These are phyloP conservation scores for Aspergillus sp. DNA, from an alignment of 2,329 filamentous ascomycete species.

Conservation along the genomic window DNA sequence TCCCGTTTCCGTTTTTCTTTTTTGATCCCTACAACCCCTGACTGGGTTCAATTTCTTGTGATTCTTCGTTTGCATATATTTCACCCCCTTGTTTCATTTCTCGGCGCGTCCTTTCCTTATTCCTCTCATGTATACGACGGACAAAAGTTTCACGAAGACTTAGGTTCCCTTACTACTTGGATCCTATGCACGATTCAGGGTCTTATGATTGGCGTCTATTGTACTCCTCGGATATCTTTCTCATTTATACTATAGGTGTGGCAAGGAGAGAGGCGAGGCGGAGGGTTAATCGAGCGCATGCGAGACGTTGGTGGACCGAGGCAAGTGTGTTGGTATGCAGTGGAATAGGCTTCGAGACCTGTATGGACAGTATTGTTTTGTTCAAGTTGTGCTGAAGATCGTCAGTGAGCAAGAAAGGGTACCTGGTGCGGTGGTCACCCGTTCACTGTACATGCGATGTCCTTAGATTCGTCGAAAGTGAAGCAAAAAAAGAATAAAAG, in stretches of 20 bases:
- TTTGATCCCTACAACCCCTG: slow-evolving; percentile 30
- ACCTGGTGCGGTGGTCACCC: slow-evolving; percentile 24
- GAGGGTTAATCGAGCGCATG: slow-evolving; percentile 30
- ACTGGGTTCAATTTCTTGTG: slow-evolving; percentile 19
- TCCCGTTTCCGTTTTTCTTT: slow-evolving; percentile 18
- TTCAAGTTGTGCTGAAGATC: slow-evolving; percentile 24
- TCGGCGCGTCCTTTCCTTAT: slow-evolving; percentile 28
- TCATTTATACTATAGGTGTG: slow-evolving; percentile 33
- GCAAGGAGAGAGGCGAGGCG: slow-evolving; percentile 33
- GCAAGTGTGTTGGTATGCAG: slow-evolving; percentile 27
- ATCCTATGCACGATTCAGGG: slow-evolving; percentile 33
- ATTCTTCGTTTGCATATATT: slow-evolving; percentile 44
- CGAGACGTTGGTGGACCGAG: slow-evolving; percentile 28
- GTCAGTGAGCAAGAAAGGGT: slow-evolving; percentile 21
- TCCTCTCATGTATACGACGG: slow-evolving; percentile 44
- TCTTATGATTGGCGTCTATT: slow-evolving; percentile 46
- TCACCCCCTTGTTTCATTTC: slow-evolving; percentile 27
- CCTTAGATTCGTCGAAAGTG: slow-evolving; percentile 22
- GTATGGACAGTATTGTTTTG: slow-evolving; percentile 26
- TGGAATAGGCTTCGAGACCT: slow-evolving; percentile 26
- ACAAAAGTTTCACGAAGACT: slow-evolving; percentile 43
- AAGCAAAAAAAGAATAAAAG: slow-evolving; percentile 22
- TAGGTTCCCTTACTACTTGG: slow-evolving; percentile 34
- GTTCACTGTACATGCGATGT: slow-evolving; percentile 22
- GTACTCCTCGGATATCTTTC: slow-evolving; percentile 38